Percentiles rank a stretch among this genome's conserved stretches.
phyloP scores from a whole-genome alignment of 805 yeast species.

The Saturnispora dispora region DNA sequence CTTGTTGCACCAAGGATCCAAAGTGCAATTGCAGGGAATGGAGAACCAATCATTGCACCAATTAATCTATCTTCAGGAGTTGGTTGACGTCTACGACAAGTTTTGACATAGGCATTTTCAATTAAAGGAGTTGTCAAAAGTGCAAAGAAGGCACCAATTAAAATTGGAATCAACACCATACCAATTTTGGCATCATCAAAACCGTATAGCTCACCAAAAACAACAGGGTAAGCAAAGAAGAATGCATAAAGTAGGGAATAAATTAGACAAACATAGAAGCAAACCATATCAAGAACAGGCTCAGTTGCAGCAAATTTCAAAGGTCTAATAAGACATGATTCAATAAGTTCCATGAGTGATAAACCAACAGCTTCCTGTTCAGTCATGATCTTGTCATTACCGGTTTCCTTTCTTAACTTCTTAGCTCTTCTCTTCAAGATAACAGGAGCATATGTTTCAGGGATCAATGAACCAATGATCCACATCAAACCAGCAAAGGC shows the following conservation, averaged over 20 bases:
- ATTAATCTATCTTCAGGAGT: slow-evolving; percentile 72
- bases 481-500: slow-evolving; percentile 85
- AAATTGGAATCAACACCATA: slow-evolving; percentile 80
- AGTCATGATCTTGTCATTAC: slow-evolving; percentile 78
- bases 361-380: slow-evolving; percentile 83
- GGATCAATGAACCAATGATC: slow-evolving; percentile 54
- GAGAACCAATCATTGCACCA: slow-evolving; percentile 78
- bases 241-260: slow-evolving; percentile 88
- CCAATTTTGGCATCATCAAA: slow-evolving; percentile 74
- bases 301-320: slow-evolving; percentile 67
- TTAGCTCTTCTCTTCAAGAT: slow-evolving; percentile 60
- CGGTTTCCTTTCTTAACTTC: slow-evolving; percentile 65
- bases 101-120: slow-evolving; percentile 49
- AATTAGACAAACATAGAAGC: slow-evolving; percentile 79
- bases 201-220: slow-evolving; percentile 68
- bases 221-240: slow-evolving; percentile 92
- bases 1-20: slow-evolving; percentile 79
- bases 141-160: slow-evolving; percentile 77
- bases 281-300: slow-evolving; percentile 77
- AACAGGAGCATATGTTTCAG: slow-evolving; percentile 90
- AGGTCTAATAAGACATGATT: slow-evolving; percentile 72
- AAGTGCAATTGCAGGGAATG: slow-evolving; percentile 71
- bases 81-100: slow-evolving; percentile 48
- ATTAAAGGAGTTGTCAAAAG: slow-evolving; percentile 64
- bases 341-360: slow-evolving; percentile 56